Percentiles rank a stretch among this genome's conserved stretches.
Evolutionary conservation across 805 yeast genomes (phyloP).

Genomic region (Wickerhamomyces kurtzmanii): DNA sequence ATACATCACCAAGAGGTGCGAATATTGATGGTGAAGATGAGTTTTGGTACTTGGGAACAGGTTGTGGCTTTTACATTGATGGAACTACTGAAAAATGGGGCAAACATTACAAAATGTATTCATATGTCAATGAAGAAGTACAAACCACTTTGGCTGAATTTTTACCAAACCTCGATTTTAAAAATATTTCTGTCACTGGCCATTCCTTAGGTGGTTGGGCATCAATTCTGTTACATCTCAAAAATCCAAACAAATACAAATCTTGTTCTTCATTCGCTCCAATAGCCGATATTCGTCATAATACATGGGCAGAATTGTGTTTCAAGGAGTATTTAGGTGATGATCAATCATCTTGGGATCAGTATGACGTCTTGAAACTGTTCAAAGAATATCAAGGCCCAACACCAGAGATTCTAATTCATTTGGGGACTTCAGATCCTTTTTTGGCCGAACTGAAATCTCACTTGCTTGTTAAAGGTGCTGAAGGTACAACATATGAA

Average conservation of each 20-base stretch:
- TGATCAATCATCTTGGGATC: conserved; percentile 37
- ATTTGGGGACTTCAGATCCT: conserved; percentile 67
- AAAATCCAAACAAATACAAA: conserved; percentile 49
- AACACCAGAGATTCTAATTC: conserved; percentile 54
- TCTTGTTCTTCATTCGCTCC: conserved; percentile 85
- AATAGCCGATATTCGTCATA: conserved; percentile 59
- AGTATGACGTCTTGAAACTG: conserved; percentile 70
- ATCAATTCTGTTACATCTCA: conserved; percentile 53
- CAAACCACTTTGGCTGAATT: conserved; percentile 31
- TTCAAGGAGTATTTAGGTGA: conserved; percentile 64
- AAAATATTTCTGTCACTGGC: conserved; percentile 63
- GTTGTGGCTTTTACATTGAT: conserved; percentile 85
- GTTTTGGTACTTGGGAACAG: conserved; percentile 77
- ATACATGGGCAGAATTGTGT: conserved; percentile 80
- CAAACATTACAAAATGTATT: conserved; percentile 70
- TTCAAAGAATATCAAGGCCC: conserved; percentile 37
- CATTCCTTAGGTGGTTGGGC: conserved; percentile 98
- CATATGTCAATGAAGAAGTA: conserved; percentile 66
- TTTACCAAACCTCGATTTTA: conserved; percentile 41
- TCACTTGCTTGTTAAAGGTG: conserved; percentile 45
- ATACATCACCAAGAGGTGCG: conserved; percentile 85
- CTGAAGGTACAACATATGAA: conserved; percentile 41
- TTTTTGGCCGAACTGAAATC: conserved; percentile 56
- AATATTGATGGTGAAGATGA: conserved; percentile 63
- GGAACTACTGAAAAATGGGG: conserved; percentile 64